Percentiles rank a stretch among this genome's conserved stretches.
Conservation (phyloP, 495 filamentous ascomycete species). For the Neurospora sp. region DNA sequence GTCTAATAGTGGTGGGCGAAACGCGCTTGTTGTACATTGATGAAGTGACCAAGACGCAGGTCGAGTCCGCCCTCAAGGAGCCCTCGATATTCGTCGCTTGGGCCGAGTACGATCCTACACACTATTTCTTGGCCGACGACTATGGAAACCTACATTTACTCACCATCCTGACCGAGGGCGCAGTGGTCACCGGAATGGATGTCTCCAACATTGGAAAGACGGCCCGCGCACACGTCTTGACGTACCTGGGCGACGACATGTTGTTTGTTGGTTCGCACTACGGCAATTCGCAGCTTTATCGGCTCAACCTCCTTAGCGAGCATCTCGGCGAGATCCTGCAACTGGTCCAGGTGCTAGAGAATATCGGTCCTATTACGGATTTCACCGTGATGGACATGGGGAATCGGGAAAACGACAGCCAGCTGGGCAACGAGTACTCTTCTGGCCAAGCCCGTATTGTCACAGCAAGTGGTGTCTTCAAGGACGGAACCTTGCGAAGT, state of each 20-base stretch:
- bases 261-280: slow-evolving; percentile 88
- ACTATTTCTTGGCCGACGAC: slow-evolving; percentile 83
- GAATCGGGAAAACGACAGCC: slow-evolving; percentile 59
- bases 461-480: slow-evolving; percentile 77
- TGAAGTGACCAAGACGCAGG: slow-evolving; percentile 52
- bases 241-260: slow-evolving; percentile 65
- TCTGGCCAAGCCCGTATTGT: slow-evolving; percentile 93
- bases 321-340: slow-evolving; percentile 37
- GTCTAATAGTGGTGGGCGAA: slow-evolving; percentile 76
- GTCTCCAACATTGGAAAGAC: slow-evolving; percentile 62
- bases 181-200: slow-evolving; percentile 38
- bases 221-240: slow-evolving; percentile 61
- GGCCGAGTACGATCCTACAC: slow-evolving; percentile 67
- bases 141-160: slow-evolving; percentile 75
- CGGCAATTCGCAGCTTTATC: slow-evolving; percentile 80
- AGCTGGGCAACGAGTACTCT: slow-evolving; percentile 74
- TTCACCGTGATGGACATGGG: slow-evolving; percentile 95
- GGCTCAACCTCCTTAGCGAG: slow-evolving; percentile 33
- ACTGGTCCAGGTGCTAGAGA: slow-evolving; percentile 66
- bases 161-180: slow-evolving; percentile 55
- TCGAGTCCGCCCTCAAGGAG: slow-evolving; percentile 53
- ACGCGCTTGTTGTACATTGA: slow-evolving; percentile 75
- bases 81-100: slow-evolving; percentile 79
- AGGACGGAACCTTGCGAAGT: slow-evolving; percentile 77
- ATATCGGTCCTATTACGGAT: slow-evolving; percentile 85